Conservation (phyloP, 257 asterid genomes). For the Capsicum rhomboideum region DNA sequence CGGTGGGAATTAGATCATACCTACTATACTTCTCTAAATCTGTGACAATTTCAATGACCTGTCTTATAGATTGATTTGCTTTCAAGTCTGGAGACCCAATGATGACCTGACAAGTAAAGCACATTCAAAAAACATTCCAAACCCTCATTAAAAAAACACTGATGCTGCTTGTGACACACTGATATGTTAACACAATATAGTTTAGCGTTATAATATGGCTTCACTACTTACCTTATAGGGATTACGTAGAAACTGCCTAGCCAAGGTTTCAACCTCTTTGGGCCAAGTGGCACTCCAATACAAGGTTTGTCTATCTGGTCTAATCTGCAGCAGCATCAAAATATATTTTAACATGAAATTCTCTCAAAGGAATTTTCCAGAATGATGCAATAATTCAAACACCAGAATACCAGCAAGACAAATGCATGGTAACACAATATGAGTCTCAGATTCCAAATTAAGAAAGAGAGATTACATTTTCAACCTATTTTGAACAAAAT, state of each 20-base stretch:
- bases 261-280: constrained; percentile 75
- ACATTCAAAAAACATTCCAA: background rate
- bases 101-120: constrained; percentile 40
- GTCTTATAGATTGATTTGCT: constrained; percentile 79
- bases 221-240: constrained; percentile 58
- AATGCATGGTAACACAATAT: background rate
- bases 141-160: background rate
- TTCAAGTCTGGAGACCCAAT: constrained; percentile 74
- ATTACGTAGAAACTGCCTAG: constrained; percentile 74
- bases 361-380: background rate
- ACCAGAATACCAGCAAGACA: background rate
- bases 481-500: background rate
- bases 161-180: background rate
- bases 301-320: constrained; percentile 94
- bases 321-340: constrained; percentile 41
- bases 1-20: constrained; percentile 21
- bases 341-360: background rate
- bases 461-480: background rate
- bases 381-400: background rate
- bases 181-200: background rate
- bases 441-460: background rate
- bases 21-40: constrained; percentile 87
- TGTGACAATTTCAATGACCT: constrained; percentile 68
- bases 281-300: constrained; percentile 99
- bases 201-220: background rate